Evolutionary conservation across 2,329 filamentous ascomycete species (phyloP), one percentile per base, ranked within the genome.

Genomic region (Diaporthe sp.): DNA sequence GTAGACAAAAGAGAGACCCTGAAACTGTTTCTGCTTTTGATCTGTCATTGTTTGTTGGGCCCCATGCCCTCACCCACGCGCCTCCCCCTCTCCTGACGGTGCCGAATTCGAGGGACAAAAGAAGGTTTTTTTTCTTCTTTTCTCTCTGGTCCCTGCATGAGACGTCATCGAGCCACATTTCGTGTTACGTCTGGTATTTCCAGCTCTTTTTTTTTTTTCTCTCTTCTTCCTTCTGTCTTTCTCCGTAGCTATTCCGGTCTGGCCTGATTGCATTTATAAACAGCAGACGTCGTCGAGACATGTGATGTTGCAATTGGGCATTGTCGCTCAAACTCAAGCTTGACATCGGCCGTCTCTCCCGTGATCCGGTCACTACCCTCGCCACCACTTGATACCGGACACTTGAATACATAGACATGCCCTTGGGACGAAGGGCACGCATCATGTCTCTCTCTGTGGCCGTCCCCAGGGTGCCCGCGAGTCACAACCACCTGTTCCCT

Each of bases 111-210:
- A 51, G 34, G 15, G 12, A 37, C 12, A 19, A 28, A n/a, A 4
- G 6, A 22, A 31, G 39, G 37, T 5, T 9, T 3, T 62, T 28
- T 49, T 22, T 60, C 22, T n/a, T n/a, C 12, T n/a, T 5, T 19
- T 42, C 34, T 15, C 7, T 13, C 9, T 42, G 65, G 65, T 55
- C 34, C 65, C 65, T 70, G 65, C 65, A 70, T 68, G 65, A 42
- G 46, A 53, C 31, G 65, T 68, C 65, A 68, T 53, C 22, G n/a
- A 15, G 46, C 46, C 22, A 19, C 28, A 39, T 3, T 9, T 28
- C 39, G 12, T 53, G 7, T 53, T 53, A 68, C 51, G 49, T 3
- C 62, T 46, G 62, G 44, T 68, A 53, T 68, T 68, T 31, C 65
- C 46, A 68, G 44, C 31, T 22, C 25, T 3, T 25, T 19, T 44